phyloP scores from a whole-genome alignment of 495 filamentous ascomycete species.

The Penicillium pulvis region DNA sequence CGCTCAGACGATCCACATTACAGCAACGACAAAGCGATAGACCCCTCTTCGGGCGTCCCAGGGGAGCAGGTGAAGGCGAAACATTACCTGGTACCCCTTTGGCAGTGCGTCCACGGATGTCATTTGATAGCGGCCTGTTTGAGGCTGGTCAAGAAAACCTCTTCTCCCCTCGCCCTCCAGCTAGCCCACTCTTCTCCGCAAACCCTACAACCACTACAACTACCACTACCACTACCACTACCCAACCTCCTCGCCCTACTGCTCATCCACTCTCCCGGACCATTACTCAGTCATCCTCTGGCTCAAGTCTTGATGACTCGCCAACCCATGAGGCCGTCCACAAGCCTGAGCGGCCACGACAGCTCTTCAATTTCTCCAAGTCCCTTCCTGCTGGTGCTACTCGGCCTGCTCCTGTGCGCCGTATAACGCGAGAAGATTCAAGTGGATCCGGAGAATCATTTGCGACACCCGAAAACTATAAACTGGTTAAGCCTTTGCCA shows the following conservation, averaged over 20 bases:
- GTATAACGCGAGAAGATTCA: constrained; percentile 46
- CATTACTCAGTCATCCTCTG: constrained; percentile 81
- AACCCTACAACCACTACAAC: constrained; percentile 23
- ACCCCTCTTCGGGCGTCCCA: constrained; percentile 55
- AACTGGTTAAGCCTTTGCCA: constrained; percentile 77
- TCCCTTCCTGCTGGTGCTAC: constrained; percentile 73
- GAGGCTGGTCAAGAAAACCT: constrained; percentile 59
- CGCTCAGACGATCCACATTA: constrained; percentile 81
- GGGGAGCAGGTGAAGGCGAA: constrained; percentile 38
- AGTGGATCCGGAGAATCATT: constrained; percentile 55
- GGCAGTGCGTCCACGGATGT: constrained; percentile 67
- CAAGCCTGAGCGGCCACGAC: constrained; percentile 52
- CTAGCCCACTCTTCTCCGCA: constrained; percentile 39
- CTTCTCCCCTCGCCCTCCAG: constrained; percentile 50
- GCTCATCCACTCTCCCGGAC: constrained; percentile 86
- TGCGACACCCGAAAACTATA: constrained; percentile 83
- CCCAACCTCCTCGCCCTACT: constrained; percentile 35
- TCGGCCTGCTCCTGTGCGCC: constrained; percentile 45
- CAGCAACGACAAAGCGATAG: constrained; percentile 75
- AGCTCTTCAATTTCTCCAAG: constrained; percentile 72
- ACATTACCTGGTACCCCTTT: constrained; percentile 29
- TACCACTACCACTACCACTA: constrained; percentile 13
- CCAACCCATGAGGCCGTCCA: constrained; percentile 66
- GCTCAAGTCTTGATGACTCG: constrained; percentile 77
- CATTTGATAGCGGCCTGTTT: constrained; percentile 70